Percentiles rank a stretch among this genome's conserved stretches.
Evolutionary conservation across 1,284 basidiomycete species (phyloP).

Genomic region (Fomitopsis schrenkii): DNA sequence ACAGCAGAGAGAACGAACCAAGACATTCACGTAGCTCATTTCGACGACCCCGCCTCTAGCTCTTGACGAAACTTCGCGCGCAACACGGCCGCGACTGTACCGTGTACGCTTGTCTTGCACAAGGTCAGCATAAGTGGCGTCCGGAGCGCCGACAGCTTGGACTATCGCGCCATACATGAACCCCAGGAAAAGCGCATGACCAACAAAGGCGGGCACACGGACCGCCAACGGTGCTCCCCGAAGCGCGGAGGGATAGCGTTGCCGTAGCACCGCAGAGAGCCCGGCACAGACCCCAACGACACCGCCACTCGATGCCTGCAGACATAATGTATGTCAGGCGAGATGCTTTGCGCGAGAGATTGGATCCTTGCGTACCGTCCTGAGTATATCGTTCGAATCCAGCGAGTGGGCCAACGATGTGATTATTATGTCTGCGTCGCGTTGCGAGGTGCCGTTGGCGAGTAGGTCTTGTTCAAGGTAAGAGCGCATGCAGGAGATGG

Average conservation of each 20-base stretch:
- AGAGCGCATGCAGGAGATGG: not conserved
- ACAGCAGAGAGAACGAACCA: not conserved
- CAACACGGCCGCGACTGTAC: not conserved
- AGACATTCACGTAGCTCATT: not conserved
- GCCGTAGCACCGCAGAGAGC: not conserved
- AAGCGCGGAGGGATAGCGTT: not conserved
- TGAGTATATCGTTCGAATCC: not conserved
- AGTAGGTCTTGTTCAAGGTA: not conserved
- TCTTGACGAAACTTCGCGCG: not conserved
- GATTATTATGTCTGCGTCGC: not conserved
- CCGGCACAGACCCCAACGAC: not conserved
- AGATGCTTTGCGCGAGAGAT: not conserved
- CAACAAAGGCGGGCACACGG: not conserved
- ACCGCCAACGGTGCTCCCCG: not conserved
- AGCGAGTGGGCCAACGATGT: not conserved
- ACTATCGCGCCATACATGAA: not conserved
- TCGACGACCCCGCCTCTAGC: not conserved
- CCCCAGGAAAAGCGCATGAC: not conserved
- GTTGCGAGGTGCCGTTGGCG: not conserved
- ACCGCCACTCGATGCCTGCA: not conserved
- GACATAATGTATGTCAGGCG: not conserved
- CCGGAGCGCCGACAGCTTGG: too few relatives aligned
- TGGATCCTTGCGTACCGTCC: not conserved
- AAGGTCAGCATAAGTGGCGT: not conserved
- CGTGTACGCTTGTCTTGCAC: not conserved